Conservation (phyloP, 2,329 filamentous ascomycete species). For the Sclerotinia nivalis region DNA sequence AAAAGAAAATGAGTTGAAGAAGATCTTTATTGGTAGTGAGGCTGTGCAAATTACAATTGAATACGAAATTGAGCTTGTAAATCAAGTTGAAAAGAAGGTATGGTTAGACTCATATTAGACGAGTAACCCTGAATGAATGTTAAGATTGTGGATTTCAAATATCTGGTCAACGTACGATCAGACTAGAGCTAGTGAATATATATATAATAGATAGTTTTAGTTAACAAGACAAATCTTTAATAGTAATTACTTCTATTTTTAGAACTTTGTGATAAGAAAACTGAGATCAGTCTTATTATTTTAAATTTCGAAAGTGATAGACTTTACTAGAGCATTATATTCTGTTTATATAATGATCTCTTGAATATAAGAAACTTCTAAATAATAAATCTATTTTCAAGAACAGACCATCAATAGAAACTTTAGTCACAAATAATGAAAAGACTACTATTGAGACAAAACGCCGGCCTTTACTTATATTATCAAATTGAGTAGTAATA, state of each 20-base stretch:
- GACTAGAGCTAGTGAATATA: neutral
- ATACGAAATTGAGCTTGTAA: neutral
- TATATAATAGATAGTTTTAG: neutral
- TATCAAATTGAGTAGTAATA: neutral
- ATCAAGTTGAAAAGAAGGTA: neutral
- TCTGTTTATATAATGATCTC: too few species aligned
- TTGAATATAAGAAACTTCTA: too few species aligned
- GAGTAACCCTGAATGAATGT: neutral
- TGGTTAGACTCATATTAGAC: neutral
- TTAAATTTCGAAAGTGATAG: too few species aligned
- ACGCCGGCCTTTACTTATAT: neutral
- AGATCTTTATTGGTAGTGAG: neutral
- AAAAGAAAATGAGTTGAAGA: neutral
- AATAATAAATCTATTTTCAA: too few species aligned
- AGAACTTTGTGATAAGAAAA: too few species aligned
- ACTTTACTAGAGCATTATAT: too few species aligned
- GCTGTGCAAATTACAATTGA: neutral
- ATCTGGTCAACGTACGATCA: accelerated
- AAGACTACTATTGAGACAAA: neutral
- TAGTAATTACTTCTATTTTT: too few species aligned
- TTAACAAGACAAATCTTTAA: too few species aligned
- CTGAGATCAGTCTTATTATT: too few species aligned
- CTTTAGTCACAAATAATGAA: too few species aligned
- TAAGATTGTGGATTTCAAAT: neutral
- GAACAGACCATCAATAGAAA: too few species aligned